These are phyloP conservation scores for Cyclotella distinguenda DNA, from an alignment of 108 stramenopile genomes.

Conservation along the genomic window DNA sequence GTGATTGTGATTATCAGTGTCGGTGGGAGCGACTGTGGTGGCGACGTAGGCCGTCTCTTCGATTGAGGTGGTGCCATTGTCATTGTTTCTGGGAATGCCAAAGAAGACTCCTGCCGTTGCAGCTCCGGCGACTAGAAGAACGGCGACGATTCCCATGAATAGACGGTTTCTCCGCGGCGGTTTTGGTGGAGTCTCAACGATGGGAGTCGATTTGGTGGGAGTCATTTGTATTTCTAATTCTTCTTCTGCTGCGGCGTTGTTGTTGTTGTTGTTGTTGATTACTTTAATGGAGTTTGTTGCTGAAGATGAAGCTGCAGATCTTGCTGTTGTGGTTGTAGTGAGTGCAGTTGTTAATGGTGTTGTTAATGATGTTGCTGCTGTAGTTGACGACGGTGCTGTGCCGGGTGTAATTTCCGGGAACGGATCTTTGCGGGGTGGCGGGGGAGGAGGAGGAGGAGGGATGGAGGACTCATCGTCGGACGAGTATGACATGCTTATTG, in stretches of 20 bases:
- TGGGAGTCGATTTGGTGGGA: constrained; percentile 1
- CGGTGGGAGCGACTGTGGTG: too few relatives aligned
- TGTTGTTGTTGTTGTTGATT: background rate
- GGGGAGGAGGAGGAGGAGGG: background rate
- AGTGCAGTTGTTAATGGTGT: too few relatives aligned
- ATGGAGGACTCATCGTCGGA: constrained; percentile 1
- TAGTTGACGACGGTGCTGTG: background rate
- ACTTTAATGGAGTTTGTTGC: background rate
- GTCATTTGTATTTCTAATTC: constrained; percentile 41
- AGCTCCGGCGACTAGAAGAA: too few relatives aligned
- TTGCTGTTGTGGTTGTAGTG: background rate
- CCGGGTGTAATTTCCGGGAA: background rate
- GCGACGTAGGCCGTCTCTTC: too few relatives aligned
- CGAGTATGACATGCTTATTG: too few relatives aligned
- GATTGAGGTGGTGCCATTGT: too few relatives aligned
- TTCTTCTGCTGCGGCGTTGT: constrained; percentile 18
- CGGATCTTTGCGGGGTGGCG: background rate
- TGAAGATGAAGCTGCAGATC: background rate
- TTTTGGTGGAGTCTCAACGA: background rate
- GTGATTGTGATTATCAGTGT: too few relatives aligned
- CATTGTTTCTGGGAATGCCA: too few relatives aligned
- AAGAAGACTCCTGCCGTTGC: too few relatives aligned
- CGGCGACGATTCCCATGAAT: too few relatives aligned
- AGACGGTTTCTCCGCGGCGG: background rate
- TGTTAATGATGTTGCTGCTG: too few relatives aligned